These are phyloP conservation scores for Sicyos baderoa DNA, from an alignment of 306 rosid species.

Conservation along the genomic window DNA sequence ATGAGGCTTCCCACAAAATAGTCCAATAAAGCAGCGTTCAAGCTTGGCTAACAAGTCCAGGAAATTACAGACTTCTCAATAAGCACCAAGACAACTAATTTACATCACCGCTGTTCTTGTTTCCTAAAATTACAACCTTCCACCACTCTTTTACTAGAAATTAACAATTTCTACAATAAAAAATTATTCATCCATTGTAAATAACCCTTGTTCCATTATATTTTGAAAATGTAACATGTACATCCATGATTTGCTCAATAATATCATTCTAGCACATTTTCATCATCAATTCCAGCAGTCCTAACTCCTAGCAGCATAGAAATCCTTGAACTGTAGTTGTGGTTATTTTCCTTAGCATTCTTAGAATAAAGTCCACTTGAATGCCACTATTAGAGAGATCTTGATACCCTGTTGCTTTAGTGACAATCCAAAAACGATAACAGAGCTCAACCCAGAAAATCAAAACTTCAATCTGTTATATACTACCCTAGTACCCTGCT, in stretches of 20 bases:
- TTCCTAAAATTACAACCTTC: conserved; percentile 16
- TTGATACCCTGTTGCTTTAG: conserved; percentile 14
- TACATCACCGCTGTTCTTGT: conserved; percentile 20
- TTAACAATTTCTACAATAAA: conserved; percentile 20
- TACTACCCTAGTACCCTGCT: conserved; percentile 9
- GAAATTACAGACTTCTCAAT: conserved; percentile 25
- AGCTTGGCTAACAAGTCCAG: conserved; percentile 25
- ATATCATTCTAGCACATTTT: conserved; percentile 24
- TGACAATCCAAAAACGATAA: not conserved
- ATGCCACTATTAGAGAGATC: conserved; percentile 22
- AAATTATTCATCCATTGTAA: conserved; percentile 12
- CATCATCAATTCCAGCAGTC: conserved; percentile 19
- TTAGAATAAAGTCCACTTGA: conserved; percentile 28
- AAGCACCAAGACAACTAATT: conserved; percentile 17
- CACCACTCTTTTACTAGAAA: conserved; percentile 13
- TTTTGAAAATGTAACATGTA: conserved; percentile 3
- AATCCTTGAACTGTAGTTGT: conserved; percentile 21
- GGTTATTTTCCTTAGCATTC: conserved; percentile 23
- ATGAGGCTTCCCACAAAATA: conserved; percentile 25
- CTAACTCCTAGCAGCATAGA: conserved; percentile 10
- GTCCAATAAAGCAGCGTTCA: conserved; percentile 19
- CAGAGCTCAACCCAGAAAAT: conserved; percentile 4
- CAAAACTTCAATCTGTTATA: conserved; percentile 15
- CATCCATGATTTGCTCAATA: conserved; percentile 17
- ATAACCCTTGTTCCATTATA: conserved; percentile 19